Percentiles rank a stretch among this genome's conserved stretches.
phyloP scores from a whole-genome alignment of 2,329 filamentous ascomycete species.

The Pseudogymnoascus sp. region DNA sequence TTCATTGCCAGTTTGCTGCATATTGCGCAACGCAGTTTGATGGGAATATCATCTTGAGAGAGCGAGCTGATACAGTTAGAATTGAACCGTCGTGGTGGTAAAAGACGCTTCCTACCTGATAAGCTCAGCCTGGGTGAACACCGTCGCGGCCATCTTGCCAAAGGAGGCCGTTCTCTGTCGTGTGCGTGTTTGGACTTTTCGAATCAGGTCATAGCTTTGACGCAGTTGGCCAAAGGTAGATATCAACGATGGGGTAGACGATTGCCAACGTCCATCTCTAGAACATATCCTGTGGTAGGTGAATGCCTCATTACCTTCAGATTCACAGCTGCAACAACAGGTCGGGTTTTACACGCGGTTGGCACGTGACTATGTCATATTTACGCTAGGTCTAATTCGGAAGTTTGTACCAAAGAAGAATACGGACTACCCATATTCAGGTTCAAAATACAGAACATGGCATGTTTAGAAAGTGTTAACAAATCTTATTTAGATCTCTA shows the following conservation, averaged over 20 bases:
- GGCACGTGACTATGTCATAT: background rate
- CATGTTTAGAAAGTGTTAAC: background rate
- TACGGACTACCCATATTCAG: no score
- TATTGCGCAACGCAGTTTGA: constrained; percentile 88
- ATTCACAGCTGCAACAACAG: background rate
- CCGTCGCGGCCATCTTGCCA: constrained; percentile 25
- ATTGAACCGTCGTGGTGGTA: background rate
- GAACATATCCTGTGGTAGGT: background rate
- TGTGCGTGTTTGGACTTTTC: background rate
- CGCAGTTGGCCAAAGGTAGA: background rate
- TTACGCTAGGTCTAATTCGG: background rate
- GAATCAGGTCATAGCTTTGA: background rate
- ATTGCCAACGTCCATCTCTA: background rate
- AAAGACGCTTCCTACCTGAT: constrained; percentile 26
- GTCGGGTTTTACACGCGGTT: constrained; percentile 1
- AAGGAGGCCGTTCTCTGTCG: background rate
- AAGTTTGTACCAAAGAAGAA: background rate
- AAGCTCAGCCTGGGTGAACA: constrained; percentile 29
- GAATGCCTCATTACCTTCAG: background rate
- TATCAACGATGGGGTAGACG: background rate
- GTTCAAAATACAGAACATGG: background rate
- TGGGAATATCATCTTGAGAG: constrained; percentile 71
- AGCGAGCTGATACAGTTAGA: constrained; percentile 25
- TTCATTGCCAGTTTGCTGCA: constrained; percentile 89
- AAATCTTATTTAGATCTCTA: background rate